phyloP scores from a whole-genome alignment of 768 basidiomycete species.

The Podaxis sp. region DNA sequence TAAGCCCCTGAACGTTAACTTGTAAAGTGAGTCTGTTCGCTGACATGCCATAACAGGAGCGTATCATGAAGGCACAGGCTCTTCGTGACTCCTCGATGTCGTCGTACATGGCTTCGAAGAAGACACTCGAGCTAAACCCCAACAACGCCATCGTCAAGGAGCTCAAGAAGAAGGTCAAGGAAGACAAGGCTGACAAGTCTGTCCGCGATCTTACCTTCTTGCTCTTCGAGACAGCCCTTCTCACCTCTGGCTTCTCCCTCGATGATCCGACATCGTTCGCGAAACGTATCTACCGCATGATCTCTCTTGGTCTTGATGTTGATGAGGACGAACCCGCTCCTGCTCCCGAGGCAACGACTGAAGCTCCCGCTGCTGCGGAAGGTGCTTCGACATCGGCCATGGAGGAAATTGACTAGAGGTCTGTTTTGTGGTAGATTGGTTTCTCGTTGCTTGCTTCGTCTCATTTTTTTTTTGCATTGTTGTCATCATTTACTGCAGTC shows the following conservation, averaged over 20 bases:
- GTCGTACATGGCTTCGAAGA: conserved; percentile 98
- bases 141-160: conserved; percentile 92
- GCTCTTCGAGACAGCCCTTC: conserved; percentile 94
- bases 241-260: conserved; percentile 93
- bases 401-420: conserved; percentile 90
- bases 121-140: conserved; percentile 96
- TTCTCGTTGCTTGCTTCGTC: conserved; percentile 21
- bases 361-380: conserved; percentile 53
- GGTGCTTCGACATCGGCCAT: conserved; percentile 76
- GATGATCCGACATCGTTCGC: conserved; percentile 95
- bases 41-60: conserved; percentile 49
- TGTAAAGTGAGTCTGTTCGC: neutral
- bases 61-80: conserved; percentile 99
- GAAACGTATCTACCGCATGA: conserved; percentile 97
- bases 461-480: conserved; percentile 26
- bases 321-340: conserved; percentile 67
- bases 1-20: conserved; percentile 24
- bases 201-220: conserved; percentile 95
- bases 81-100: conserved; percentile 97
- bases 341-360: conserved; percentile 36
- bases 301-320: conserved; percentile 87
- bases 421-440: neutral
- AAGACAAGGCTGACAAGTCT: conserved; percentile 98
- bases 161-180: conserved; percentile 90
- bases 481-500: conserved; percentile 21